Evolutionary conservation across 2,329 filamentous ascomycete genomes (phyloP).

Genomic region (Trichoderma lentiforme): DNA sequence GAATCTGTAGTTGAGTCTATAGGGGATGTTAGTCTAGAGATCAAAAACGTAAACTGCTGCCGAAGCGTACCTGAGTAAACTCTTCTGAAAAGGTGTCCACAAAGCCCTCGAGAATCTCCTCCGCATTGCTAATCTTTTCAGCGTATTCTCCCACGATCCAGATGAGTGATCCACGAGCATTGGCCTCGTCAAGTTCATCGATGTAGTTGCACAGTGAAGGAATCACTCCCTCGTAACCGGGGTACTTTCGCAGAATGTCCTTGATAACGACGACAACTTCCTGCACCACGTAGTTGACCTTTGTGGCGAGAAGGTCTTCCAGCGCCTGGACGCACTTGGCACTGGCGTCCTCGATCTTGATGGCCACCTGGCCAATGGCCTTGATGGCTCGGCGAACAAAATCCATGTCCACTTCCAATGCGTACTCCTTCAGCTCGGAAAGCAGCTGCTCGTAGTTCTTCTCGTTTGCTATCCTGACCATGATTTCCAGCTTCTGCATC

Average conservation of each 20-base stretch:
- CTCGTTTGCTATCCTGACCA: constrained; percentile 98
- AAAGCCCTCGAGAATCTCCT: constrained; percentile 85
- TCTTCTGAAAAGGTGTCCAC: constrained; percentile 95
- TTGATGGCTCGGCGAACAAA: constrained; percentile 92
- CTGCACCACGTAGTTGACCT: constrained; percentile 98
- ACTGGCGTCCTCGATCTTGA: constrained; percentile 94
- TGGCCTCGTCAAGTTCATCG: constrained; percentile 92
- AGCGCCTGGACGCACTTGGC: constrained; percentile 95
- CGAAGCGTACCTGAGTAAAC: constrained; percentile 73
- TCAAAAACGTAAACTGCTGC: not conserved
- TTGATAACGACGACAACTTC: constrained; percentile 99
- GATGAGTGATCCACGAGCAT: constrained; percentile 85
- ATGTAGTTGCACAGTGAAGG: constrained; percentile 95
- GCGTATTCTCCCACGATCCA: constrained; percentile 99
- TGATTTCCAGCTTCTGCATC: constrained; percentile 95
- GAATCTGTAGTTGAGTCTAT: constrained; percentile 93
- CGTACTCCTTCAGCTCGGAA: constrained; percentile 94
- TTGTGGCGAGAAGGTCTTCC: constrained; percentile 90
- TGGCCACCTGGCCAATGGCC: constrained; percentile 95
- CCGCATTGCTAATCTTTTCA: constrained; percentile 98
- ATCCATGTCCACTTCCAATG: constrained; percentile 98
- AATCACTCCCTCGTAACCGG: constrained; percentile 96
- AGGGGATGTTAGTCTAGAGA: not conserved
- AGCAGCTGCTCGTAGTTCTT: constrained; percentile 93
- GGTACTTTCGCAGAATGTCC: constrained; percentile 96